Evolutionary conservation across 2,329 filamentous ascomycete genomes (phyloP), one percentile per base, ranked within the genome.

Genomic region (Capronia epimyces): DNA sequence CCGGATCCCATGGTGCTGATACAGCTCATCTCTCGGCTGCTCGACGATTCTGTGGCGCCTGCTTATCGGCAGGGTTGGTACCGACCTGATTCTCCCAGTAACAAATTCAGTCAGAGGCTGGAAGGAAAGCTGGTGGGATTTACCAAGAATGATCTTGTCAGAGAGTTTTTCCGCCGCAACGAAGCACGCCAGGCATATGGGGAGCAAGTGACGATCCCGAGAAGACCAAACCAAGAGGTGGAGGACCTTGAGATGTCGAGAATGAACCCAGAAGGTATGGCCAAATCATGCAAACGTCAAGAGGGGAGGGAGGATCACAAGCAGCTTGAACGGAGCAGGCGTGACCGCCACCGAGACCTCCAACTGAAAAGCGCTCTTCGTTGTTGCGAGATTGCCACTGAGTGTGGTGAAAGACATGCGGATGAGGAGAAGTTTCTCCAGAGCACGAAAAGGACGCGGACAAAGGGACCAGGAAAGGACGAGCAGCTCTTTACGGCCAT

Each of bases 381-480:
- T 25, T 53, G 55, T 10, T 39, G 49, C 2, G 50, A 57, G 1
- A 27, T 57, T 13, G 36, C 46, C 15, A 37, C 39, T 7, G 42
- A 45, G 18, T 51, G 50, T 20, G 49, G 50, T 16, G 27, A 32
- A 13, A 47, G 48, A 24, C 43, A 52, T 18, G 56, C 45, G 12
- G 36, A 39, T 21, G 24, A 52, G 37, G 39, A 37, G 1, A 41
- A 46, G 39, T 32, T 32, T 16, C 16, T 10, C 24, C 45, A 40
- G 3, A 12, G 29, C 3, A 50, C 49, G n/a, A 45, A 31, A 34
- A 47, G 22, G 15, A 40, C 53, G 22, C 32, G 45, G 8, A 46
- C 49, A n/a, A 57, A 59, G 24, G 54, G 53, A 3, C 48, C 57
- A 1, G 57, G 57, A 9, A 59, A 59, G 36, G 51, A 59, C 27